phyloP scores from a whole-genome alignment of 2,329 filamentous ascomycete genomes.

The Keithomyces neogunnii region DNA sequence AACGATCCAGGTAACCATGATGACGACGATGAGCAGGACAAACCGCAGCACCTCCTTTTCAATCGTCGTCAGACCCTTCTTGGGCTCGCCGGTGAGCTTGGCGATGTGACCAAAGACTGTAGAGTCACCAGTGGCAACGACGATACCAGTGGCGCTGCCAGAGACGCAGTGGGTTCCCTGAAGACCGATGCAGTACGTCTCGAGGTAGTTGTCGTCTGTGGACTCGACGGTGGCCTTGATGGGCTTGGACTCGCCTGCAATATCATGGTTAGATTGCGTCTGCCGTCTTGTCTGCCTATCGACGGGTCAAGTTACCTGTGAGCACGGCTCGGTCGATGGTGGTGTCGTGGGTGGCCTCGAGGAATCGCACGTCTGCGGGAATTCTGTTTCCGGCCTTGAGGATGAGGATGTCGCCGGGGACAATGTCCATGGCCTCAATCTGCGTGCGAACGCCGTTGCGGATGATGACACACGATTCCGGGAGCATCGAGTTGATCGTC shows the following conservation, averaged over 20 bases:
- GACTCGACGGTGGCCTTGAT: conserved; percentile 55
- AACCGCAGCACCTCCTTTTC: conserved; percentile 68
- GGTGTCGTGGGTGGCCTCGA: conserved; percentile 59
- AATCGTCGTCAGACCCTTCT: conserved; percentile 57
- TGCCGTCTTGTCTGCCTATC: too few species aligned
- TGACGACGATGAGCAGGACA: conserved; percentile 57
- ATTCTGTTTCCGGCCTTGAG: conserved; percentile 67
- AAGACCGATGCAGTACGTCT: conserved; percentile 67
- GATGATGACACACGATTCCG: conserved; percentile 58
- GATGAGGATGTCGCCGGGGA: conserved; percentile 62
- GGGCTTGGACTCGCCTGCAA: conserved; percentile 53
- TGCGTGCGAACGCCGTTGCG: conserved; percentile 46
- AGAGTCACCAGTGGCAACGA: conserved; percentile 62
- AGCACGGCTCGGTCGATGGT: conserved; percentile 67
- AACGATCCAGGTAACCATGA: conserved; percentile 59
- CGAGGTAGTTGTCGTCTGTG: conserved; percentile 65
- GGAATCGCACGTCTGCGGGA: conserved; percentile 63
- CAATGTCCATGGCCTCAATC: conserved; percentile 50
- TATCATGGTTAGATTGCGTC: too few species aligned
- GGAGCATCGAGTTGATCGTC: conserved; percentile 73
- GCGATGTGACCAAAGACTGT: conserved; percentile 73
- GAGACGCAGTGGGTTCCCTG: conserved; percentile 71
- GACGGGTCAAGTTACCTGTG: conserved; percentile 21
- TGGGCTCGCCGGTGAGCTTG: conserved; percentile 60
- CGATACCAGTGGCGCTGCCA: conserved; percentile 56